phyloP scores from a whole-genome alignment of 2,329 filamentous ascomycete genomes.

The Trichoderma lentiforme region DNA sequence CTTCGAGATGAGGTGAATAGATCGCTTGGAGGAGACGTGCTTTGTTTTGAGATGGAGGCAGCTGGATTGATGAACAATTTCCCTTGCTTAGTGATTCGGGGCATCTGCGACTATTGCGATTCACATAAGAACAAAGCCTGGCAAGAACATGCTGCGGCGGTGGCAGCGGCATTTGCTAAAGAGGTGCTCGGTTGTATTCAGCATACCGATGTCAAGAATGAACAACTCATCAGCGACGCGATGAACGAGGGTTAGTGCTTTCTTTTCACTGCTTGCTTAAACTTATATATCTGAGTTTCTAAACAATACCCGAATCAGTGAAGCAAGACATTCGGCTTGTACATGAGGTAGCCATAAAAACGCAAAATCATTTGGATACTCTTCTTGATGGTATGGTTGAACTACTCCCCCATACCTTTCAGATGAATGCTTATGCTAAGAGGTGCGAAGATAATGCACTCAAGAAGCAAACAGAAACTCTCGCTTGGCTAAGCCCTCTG shows the following conservation, averaged over 20 bases:
- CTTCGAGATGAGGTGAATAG: conserved; percentile 16
- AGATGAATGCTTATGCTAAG: too few relatives aligned
- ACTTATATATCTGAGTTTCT: too few relatives aligned
- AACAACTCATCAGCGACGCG: neutral
- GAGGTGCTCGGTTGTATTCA: neutral
- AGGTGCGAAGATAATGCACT: neutral
- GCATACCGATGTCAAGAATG: neutral
- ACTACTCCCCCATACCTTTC: too few relatives aligned
- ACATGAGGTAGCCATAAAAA: too few relatives aligned
- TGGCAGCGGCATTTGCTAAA: neutral
- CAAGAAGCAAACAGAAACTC: neutral
- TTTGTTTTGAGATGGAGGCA: conserved; percentile 20
- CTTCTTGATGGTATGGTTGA: neutral
- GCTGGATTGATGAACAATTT: conserved; percentile 14
- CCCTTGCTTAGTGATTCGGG: conserved; percentile 18
- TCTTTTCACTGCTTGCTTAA: neutral
- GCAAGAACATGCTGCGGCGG: neutral
- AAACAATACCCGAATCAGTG: too few relatives aligned
- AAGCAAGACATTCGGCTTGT: too few relatives aligned
- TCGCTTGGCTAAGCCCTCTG: neutral
- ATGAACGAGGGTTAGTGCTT: neutral
- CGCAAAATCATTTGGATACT: neutral
- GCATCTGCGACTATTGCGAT: conserved; percentile 19
- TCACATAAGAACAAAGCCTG: conserved; percentile 10
- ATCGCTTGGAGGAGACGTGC: neutral